Conservation (phyloP, 306 rosid genomes). For the Myrica gale region DNA sequence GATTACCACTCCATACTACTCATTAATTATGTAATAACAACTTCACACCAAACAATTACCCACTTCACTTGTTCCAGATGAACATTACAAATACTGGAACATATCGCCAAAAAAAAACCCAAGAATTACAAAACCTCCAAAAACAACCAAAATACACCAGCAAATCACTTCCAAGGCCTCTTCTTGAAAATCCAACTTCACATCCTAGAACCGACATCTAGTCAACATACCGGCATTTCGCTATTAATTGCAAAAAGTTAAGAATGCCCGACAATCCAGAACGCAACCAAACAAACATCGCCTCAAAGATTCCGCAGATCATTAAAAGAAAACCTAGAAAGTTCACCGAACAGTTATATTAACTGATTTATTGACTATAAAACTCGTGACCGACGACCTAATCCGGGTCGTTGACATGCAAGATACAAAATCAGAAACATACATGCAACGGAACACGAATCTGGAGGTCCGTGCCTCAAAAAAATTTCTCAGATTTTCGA, state of each 20-base stretch:
- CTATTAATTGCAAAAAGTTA: not conserved
- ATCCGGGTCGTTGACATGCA: constrained; percentile 27
- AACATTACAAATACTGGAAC: not conserved
- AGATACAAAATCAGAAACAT: not conserved
- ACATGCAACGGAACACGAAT: not conserved
- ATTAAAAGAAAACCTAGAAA: constrained; percentile 27
- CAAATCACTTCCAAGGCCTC: not conserved
- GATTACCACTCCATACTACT: not conserved
- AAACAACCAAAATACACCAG: not conserved
- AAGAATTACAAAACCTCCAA: constrained; percentile 5
- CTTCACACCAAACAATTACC: not conserved
- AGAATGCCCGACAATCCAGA: not conserved
- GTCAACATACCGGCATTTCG: not conserved
- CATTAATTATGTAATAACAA: not conserved
- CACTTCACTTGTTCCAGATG: not conserved
- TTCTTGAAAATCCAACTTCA: not conserved
- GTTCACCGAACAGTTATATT: not conserved
- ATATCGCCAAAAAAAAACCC: not conserved
- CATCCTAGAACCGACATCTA: constrained; percentile 25
- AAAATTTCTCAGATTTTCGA: not conserved
- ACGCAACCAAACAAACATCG: constrained; percentile 12
- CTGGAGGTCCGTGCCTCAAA: not conserved
- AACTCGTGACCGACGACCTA: constrained; percentile 30
- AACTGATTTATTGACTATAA: not conserved
- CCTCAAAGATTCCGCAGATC: constrained; percentile 27